Evolutionary conservation across 148 eudicot genomes (phyloP).

Genomic region (Silene uniflora): DNA sequence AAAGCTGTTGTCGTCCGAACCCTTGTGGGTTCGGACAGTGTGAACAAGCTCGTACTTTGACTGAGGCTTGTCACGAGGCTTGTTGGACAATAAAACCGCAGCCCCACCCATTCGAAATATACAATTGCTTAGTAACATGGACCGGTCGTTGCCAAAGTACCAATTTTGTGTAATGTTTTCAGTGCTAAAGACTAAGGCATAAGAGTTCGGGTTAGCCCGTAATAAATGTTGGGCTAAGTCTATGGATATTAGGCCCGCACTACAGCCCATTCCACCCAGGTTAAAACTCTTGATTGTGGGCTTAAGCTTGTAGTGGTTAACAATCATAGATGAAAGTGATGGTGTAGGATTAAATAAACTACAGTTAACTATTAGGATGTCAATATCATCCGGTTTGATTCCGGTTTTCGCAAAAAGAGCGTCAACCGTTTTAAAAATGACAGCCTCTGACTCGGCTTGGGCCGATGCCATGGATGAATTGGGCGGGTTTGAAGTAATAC

Average conservation of each 20-base stretch:
- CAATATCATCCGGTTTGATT: conserved; percentile 49
- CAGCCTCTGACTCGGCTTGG: conserved; percentile 57
- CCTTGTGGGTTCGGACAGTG: conserved; percentile 76
- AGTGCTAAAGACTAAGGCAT: conserved; percentile 68
- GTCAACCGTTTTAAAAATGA: conserved; percentile 63
- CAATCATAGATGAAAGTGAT: conserved; percentile 78
- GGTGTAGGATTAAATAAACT: conserved; percentile 82
- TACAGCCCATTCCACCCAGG: conserved; percentile 82
- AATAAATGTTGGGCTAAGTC: conserved; percentile 66
- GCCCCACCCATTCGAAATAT: conserved; percentile 88
- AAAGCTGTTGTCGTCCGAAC: conserved; percentile 60
- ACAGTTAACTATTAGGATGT: conserved; percentile 71
- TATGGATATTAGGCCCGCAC: conserved; percentile 73
- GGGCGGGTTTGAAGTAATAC: conserved; percentile 51
- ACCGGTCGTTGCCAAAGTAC: conserved; percentile 81
- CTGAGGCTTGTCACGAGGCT: conserved; percentile 34
- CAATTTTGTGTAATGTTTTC: conserved; percentile 75
- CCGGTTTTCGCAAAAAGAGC: conserved; percentile 54
- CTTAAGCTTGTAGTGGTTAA: conserved; percentile 70
- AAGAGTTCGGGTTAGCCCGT: conserved; percentile 47
- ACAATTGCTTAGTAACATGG: conserved; percentile 78
- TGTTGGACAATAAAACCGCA: conserved; percentile 66
- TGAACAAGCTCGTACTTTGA: conserved; percentile 75
- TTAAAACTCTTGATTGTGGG: conserved; percentile 53
- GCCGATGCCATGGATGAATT: conserved; percentile 46